A percentile compares a stretch with the other conserved stretches of the same genome.
Conservation (phyloP, 1,284 basidiomycete genomes). For the Rhodotorula sp. region DNA sequence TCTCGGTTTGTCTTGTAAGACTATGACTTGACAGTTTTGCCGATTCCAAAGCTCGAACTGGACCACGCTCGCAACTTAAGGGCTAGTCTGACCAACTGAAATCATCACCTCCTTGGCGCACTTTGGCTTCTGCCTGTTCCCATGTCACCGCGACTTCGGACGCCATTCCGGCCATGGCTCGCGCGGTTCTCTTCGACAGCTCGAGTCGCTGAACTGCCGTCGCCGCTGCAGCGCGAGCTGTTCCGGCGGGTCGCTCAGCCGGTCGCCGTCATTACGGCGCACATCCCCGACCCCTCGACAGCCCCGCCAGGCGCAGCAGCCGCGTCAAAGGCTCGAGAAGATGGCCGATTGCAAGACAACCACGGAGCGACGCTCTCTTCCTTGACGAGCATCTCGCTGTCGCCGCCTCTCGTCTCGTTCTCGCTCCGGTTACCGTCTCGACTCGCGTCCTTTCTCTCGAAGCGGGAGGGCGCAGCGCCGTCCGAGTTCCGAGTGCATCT, state of each 20-base stretch:
- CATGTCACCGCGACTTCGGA: conserved; percentile 9
- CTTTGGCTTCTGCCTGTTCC: neutral
- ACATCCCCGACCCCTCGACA: conserved; percentile 9
- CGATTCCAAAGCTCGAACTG: too few species aligned
- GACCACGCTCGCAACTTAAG: too few species aligned
- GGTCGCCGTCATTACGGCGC: conserved; percentile 42
- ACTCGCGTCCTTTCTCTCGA: conserved; percentile 58
- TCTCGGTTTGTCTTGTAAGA: neutral
- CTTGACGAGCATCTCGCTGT: conserved; percentile 84
- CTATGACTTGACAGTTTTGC: neutral
- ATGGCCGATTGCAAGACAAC: conserved; percentile 22
- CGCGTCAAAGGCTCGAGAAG: neutral
- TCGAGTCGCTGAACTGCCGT: neutral
- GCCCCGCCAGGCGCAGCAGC: too few species aligned
- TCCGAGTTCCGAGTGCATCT: conserved; percentile 36
- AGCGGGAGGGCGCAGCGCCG: neutral
- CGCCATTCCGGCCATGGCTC: conserved; percentile 9
- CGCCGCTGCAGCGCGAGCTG: conserved; percentile 27
- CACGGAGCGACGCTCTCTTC: conserved; percentile 91
- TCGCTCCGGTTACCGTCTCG: conserved; percentile 83
- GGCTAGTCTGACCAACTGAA: too few species aligned
- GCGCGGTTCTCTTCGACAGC: neutral
- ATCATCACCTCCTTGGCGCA: too few species aligned
- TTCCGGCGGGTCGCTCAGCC: conserved; percentile 44
- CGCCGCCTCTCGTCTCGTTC: conserved; percentile 84